Evolutionary conservation across 2,329 filamentous ascomycete species (phyloP), one percentile per base, ranked within the genome.

Genomic region (Aschersonia sp.): DNA sequence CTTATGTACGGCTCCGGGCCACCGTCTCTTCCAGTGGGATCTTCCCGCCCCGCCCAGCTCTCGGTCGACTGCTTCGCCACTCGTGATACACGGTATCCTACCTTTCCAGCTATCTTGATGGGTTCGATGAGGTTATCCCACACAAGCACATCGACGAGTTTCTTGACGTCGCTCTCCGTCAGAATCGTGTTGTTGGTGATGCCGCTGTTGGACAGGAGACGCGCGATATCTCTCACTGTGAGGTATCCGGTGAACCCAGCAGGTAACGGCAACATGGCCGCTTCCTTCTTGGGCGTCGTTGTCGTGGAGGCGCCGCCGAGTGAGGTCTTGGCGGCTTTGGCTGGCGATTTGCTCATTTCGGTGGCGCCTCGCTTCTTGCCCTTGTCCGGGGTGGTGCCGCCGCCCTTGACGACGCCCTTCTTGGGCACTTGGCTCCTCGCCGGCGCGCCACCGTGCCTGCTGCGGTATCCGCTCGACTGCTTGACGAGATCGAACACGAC

Each of bases 101-200:
- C 60, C 52, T 65, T 66, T 31, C 67, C 66, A 44, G 66, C 72
- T 49, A 73, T 68, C 50, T 65, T 69, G 49, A 83, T 68, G 33
- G 70, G 68, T 62, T 97, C 87, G 43, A 98, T 69, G 51, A 86
- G 81, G 46, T 87, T 86, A 58, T 98, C 92, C 67, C 83, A 94
- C 46, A 87, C 81, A 50, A 98, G 78, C 56, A 96, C 85, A 57
- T 96, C 85, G 42, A 97, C 73, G 14, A 97, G 73, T 61, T 90
- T 83, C 58, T 87, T 78, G 55, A 97, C 83, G 57, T 95, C 89
- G 33, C 78, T 76, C 55, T 87, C 81, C 43, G 73, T 73, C 10
- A 84, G 67, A 9, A 79, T 79, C 45, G 81, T 83, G 52, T 87
- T 84, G 49, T 82, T 83, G 31, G 87, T 82, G 46, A 90, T 75